Percentiles rank a stretch among this genome's conserved stretches.
Conservation (phyloP, 345 rosid species). For the Citrus australasica region DNA sequence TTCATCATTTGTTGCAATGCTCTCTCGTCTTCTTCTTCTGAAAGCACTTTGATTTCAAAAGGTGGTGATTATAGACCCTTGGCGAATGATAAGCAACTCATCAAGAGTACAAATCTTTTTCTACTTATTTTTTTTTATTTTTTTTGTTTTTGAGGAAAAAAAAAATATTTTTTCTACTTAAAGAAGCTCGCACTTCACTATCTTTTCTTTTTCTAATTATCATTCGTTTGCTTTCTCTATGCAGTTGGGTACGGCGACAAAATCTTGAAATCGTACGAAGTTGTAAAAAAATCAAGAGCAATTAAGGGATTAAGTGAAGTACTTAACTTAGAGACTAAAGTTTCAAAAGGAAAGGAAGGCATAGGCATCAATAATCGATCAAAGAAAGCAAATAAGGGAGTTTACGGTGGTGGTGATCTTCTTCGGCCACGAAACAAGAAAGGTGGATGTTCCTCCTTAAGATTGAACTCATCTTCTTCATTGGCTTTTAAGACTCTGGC, state of each 20-base stretch:
- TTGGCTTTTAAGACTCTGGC: neutral
- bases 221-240: neutral
- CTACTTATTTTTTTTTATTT: neutral
- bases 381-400: slow-evolving; percentile 19
- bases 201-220: neutral
- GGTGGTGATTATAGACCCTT: neutral
- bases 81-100: neutral
- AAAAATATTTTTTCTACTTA: neutral
- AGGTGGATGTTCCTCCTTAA: neutral
- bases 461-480: slow-evolving; percentile 7
- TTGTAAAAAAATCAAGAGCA: neutral
- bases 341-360: neutral
- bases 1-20: slow-evolving; percentile 5
- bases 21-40: slow-evolving; percentile 5
- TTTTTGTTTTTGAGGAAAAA: no score
- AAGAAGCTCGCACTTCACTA: neutral
- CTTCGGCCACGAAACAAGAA: slow-evolving; percentile 13
- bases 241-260: slow-evolving; percentile 7
- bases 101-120: neutral
- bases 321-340: neutral
- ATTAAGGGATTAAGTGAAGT: neutral
- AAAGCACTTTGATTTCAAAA: slow-evolving; percentile 11
- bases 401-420: slow-evolving; percentile 27
- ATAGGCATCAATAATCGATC: neutral
- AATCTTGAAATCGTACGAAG: neutral